Base-by-base conservation (phyloP, 305 asterid species). In the Ajuga reptans region DNA sequence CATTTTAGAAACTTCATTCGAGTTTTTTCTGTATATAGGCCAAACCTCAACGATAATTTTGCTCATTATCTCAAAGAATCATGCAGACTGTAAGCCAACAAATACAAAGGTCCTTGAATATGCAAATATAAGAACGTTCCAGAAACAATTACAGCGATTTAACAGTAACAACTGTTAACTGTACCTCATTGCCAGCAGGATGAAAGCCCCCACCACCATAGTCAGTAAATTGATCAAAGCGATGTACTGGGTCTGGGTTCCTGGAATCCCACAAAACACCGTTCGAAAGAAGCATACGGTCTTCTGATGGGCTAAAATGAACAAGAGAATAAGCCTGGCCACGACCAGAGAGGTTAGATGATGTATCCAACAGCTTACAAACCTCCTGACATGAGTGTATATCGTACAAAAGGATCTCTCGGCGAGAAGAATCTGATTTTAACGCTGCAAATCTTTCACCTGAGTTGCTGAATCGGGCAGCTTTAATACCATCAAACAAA, bases 201-300 rank as follows among this genome's bases (percentile, higher is more conserved):
- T 94, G 99, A 73, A 94, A 94, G 52, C 98, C 97, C 29, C 99
- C 99, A 11, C 99, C 99, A 5, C 99, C 99, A 72, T 85, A 91
- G 79, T 89, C 98, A 0, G 95, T 81, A 56, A 87, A 89, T 68
- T 86, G 95, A 73, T 94, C 99, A 75, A 94, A 94, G 31, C 94
- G 95, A 77, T 90, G 96, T 43, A 86, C 74, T 33, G 89, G 94
- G 54, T 82, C 82, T 3, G 97, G 71, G 33, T 72, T 87, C 79
- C 99, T 87, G 46, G 85, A 87, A 75, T 94, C 99, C 98, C 97
- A 94, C 78, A 94, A 82, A 64, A 94, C 94, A 66, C 99, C 99
- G 34, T 91, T 89, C 95, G 95, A 94, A 17, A 94, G 90, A 49
- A 94, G 87, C 96, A 85, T 84, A 50, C 84, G 71, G 62, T 93